A percentile compares a stretch with the other conserved stretches of the same genome.
Conservation (phyloP, 2,329 filamentous ascomycete genomes). For the Verticillium isaacii region DNA sequence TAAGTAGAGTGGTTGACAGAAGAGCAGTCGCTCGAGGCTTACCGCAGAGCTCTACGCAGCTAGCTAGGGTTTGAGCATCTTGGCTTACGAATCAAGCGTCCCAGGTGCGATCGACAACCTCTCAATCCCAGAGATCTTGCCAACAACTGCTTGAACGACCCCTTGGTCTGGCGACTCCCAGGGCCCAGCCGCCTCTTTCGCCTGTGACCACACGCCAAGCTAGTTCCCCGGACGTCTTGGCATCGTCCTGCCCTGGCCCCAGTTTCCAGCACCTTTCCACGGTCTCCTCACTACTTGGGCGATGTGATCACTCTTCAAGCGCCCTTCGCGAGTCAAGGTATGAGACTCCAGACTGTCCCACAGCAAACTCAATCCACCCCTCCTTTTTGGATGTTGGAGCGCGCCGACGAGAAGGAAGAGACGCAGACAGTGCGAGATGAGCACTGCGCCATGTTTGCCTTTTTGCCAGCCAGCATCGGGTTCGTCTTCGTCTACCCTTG, state of each 20-base stretch:
- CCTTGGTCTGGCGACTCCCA: not conserved
- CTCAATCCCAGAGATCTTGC: not conserved
- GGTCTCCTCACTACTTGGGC: not conserved
- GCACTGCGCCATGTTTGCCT: too few relatives aligned
- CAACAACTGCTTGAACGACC: not conserved
- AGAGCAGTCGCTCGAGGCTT: not conserved
- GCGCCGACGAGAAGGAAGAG: not conserved
- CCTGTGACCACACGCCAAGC: not conserved
- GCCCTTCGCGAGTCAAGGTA: not conserved
- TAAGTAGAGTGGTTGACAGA: not conserved
- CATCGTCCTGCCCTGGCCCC: not conserved
- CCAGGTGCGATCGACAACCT: too few relatives aligned
- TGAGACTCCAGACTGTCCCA: slow-evolving; percentile 7
- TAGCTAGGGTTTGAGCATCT: too few relatives aligned
- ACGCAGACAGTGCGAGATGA: not conserved
- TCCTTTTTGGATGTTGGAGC: slow-evolving; percentile 13
- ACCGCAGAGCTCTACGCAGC: not conserved
- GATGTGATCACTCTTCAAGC: not conserved
- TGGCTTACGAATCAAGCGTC: not conserved
- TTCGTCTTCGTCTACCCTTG: not conserved
- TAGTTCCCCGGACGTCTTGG: not conserved
- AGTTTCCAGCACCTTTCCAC: not conserved
- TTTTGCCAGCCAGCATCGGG: not conserved
- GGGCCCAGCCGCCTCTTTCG: not conserved
- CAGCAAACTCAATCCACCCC: slow-evolving; percentile 14